A percentile compares a stretch with the other conserved stretches of the same genome.
Evolutionary conservation across 1,139 yeast genomes (phyloP).

Genomic region (Pichia sp.): DNA sequence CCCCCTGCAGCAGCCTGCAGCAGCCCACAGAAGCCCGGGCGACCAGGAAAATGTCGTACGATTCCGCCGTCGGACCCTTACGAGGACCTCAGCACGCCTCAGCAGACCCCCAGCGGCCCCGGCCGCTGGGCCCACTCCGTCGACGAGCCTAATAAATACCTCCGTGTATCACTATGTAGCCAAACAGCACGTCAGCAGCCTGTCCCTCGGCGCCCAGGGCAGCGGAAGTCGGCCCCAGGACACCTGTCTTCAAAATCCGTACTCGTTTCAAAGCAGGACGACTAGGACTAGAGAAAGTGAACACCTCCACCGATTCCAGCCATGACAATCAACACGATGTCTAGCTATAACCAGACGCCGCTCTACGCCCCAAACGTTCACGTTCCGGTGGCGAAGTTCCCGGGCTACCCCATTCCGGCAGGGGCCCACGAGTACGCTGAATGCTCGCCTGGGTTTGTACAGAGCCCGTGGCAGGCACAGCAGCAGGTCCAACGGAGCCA

Average conservation of each 20-base stretch:
- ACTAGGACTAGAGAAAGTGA: no score
- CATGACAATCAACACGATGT: background rate
- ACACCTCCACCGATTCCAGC: no score
- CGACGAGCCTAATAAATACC: background rate
- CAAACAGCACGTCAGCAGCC: no score
- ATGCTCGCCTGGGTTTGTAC: background rate
- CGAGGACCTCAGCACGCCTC: no score
- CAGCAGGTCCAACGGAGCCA: background rate
- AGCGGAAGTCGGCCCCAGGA: no score
- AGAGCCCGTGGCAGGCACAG: background rate
- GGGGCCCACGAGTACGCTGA: background rate
- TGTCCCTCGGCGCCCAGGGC: no score
- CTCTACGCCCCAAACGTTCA: background rate
- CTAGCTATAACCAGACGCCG: background rate
- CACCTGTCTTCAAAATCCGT: no score
- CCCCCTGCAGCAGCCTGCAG: background rate
- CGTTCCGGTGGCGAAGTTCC: background rate
- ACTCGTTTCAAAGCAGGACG: no score
- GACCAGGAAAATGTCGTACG: background rate
- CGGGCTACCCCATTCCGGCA: background rate
- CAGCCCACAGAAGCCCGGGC: background rate
- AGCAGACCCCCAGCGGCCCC: no score
- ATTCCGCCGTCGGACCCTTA: background rate
- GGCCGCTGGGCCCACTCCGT: no score
- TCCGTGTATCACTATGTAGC: background rate